Evolutionary conservation across 345 rosid species (phyloP), one percentile per base, ranked within the genome.

Genomic region (Hirschfeldia incana): DNA sequence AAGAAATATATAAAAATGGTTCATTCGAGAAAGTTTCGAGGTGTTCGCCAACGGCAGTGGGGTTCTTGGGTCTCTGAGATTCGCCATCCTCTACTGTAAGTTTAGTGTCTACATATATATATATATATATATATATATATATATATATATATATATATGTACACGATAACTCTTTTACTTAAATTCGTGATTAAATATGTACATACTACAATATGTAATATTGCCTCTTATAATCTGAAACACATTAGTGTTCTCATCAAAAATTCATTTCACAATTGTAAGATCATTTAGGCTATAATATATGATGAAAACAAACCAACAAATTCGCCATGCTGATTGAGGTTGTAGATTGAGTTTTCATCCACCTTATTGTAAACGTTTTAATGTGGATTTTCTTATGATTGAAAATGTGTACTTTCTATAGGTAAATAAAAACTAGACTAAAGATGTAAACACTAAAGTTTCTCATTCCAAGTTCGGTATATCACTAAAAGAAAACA

Each of bases 21-120:
- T 76, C 89, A 87, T 63, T 36, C 91, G 59, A 91, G 77, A 87
- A 91, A 89, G 75, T 91, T 84, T 85, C 84, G 97, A 83, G 97
- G 94, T 17, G 97, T 91, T 67, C 87, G 97, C 74, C 94, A 91
- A 66, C 94, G 97, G 72, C 94, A 89, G 83, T 89, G 97, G 97
- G 97, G 97, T 81, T 89, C 97, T 29, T 91, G 97, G 94, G 94
- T 91, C 29, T 89, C 97, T 15, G 93, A 91, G 72, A 91, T 91
- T 82, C 92, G 96, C 76, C 93, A 91, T 68, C 92, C 96, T 12
- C 83, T 91, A 76, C 82, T 91, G 96, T 91, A 89, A 82, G 72
- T 63, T 2, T 61, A 62, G 8, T 4, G 17, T 58, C 27, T 59
- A 58, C 21, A 12, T 15, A 37, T 55, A 8, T 21, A 55, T 29